Conservation (phyloP, 306 rosid species). For the Sicyos edulis region DNA sequence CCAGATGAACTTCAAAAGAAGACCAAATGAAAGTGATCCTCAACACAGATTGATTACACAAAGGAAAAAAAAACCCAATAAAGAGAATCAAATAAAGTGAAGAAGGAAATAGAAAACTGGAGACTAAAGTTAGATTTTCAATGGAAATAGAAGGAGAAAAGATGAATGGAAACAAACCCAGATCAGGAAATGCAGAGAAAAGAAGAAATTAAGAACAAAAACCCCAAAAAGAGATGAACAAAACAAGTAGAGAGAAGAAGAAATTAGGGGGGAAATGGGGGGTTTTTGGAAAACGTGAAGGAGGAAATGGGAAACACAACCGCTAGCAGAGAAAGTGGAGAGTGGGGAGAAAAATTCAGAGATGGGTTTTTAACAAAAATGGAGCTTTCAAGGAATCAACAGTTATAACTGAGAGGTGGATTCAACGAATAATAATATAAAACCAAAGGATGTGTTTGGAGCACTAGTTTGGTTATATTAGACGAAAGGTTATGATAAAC, state of each 20-base stretch:
- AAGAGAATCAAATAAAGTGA: neutral
- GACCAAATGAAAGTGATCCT: neutral
- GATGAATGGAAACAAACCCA: neutral
- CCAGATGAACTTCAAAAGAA: neutral
- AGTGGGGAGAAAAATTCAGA: constrained; percentile 15
- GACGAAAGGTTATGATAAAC: too few species aligned
- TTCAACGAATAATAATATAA: neutral
- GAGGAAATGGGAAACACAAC: neutral
- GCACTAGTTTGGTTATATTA: too few species aligned
- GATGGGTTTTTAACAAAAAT: neutral
- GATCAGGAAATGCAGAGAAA: neutral
- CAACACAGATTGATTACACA: neutral
- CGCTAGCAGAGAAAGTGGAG: constrained; percentile 14
- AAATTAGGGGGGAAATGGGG: neutral
- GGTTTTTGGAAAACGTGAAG: neutral
- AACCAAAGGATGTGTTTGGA: too few species aligned
- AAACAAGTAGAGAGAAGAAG: neutral
- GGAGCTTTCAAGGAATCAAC: neutral
- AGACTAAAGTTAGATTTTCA: neutral
- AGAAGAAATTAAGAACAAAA: neutral
- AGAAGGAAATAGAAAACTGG: neutral
- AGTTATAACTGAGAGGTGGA: neutral
- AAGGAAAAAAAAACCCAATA: neutral
- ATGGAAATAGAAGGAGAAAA: neutral
- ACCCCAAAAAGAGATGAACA: neutral